These are phyloP conservation scores for Candida buenavistaensis DNA, from an alignment of 1,139 yeast species.

Conservation along the genomic window DNA sequence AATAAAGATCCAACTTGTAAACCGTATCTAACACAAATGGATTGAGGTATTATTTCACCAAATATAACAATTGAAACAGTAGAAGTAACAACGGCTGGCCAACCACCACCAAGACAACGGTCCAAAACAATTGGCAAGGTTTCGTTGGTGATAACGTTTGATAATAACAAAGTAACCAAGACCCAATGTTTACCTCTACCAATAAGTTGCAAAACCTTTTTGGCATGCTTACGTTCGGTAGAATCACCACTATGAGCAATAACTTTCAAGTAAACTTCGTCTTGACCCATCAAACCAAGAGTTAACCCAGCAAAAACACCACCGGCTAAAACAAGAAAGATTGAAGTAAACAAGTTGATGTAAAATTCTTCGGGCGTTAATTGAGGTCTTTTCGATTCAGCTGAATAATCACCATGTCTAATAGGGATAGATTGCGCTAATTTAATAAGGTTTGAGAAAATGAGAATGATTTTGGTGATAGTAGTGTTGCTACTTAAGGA, in stretches of 20 bases:
- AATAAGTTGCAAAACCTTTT: slow-evolving; percentile 68
- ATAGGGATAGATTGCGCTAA: slow-evolving; percentile 29
- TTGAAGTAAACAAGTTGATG: slow-evolving; percentile 58
- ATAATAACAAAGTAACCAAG: slow-evolving; percentile 81
- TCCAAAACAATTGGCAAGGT: slow-evolving; percentile 93
- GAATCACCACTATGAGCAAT: slow-evolving; percentile 60
- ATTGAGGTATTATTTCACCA: slow-evolving; percentile 96
- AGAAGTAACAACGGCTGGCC: slow-evolving; percentile 93
- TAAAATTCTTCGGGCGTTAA: slow-evolving; percentile 49
- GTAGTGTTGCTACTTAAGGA: slow-evolving; percentile 19
- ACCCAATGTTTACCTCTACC: slow-evolving; percentile 96
- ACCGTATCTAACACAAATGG: slow-evolving; percentile 90
- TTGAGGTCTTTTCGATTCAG: slow-evolving; percentile 11
- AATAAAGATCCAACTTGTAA: slow-evolving; percentile 87
- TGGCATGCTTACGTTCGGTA: slow-evolving; percentile 69
- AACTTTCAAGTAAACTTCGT: slow-evolving; percentile 83
- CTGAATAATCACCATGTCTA: slow-evolving; percentile 9
- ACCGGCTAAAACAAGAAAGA: slow-evolving; percentile 75
- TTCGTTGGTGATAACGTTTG: slow-evolving; percentile 93
- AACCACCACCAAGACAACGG: slow-evolving; percentile 92
- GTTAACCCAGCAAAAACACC: slow-evolving; percentile 97
- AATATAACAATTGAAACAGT: slow-evolving; percentile 91
- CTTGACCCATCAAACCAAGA: slow-evolving; percentile 95
- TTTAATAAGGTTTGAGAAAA: slow-evolving; percentile 26
- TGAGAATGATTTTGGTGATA: slow-evolving; percentile 18